phyloP scores from a whole-genome alignment of 2,329 filamentous ascomycete species.

The Colletotrichum sp. region DNA sequence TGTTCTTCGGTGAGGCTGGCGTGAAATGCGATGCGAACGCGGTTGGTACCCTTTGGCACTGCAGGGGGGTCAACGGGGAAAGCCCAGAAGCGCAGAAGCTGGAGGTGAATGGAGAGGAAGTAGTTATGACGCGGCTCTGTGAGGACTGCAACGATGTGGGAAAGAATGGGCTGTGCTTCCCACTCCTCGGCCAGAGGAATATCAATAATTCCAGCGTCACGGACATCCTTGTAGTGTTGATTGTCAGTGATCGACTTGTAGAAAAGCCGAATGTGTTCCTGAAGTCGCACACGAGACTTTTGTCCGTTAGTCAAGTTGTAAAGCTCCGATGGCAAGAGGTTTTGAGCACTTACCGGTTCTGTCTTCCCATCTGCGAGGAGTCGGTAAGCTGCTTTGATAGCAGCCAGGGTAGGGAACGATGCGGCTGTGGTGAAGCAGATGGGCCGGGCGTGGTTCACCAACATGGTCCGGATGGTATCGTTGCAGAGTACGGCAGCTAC shows the following conservation, averaged over 20 bases:
- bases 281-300: neutral
- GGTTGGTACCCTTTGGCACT: constrained; percentile 40
- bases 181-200: constrained; percentile 32
- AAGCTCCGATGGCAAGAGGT: neutral
- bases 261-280: constrained; percentile 22
- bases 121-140: constrained; percentile 27
- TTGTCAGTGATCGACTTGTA: constrained; percentile 27
- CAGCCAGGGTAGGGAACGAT: constrained; percentile 24
- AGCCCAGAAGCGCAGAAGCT: constrained; percentile 21
- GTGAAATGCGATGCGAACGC: constrained; percentile 46
- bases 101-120: constrained; percentile 30
- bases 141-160: constrained; percentile 34
- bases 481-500: constrained; percentile 25
- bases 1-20: constrained; percentile 42
- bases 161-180: constrained; percentile 24
- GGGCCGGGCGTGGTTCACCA: constrained; percentile 25
- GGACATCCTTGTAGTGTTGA: constrained; percentile 26
- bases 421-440: constrained; percentile 26
- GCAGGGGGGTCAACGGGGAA: constrained; percentile 41
- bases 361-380: constrained; percentile 20
- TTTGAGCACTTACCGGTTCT: neutral
- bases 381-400: constrained; percentile 23
- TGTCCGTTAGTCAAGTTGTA: neutral
- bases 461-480: constrained; percentile 16
- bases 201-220: constrained; percentile 28